phyloP scores from a whole-genome alignment of 352 stramenopile species.

The Hyaloperonospora brassicae region DNA sequence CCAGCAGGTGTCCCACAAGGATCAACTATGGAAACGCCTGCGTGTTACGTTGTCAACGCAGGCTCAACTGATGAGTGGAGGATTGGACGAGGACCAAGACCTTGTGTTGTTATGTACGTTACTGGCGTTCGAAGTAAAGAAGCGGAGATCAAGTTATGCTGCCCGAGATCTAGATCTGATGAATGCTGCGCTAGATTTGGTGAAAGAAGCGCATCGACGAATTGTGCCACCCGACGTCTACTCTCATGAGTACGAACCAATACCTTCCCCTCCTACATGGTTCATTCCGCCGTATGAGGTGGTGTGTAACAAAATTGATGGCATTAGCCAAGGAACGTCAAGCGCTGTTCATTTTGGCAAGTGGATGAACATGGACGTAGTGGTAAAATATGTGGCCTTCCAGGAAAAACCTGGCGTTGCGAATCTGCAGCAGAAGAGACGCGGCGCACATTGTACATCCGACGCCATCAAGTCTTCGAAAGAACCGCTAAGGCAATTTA shows the following conservation, averaged over 20 bases:
- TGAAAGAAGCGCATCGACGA: constrained; percentile 14
- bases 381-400: constrained; percentile 24
- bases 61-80: constrained; percentile 9
- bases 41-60: constrained; percentile 17
- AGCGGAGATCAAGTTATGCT: constrained; percentile 16
- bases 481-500: constrained; percentile 12
- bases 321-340: constrained; percentile 18
- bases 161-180: constrained; percentile 13
- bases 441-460: constrained; percentile 3
- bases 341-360: constrained; percentile 24
- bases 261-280: constrained; percentile 13
- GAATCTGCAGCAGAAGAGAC: constrained; percentile 7
- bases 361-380: constrained; percentile 21
- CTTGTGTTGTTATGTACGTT: constrained; percentile 11
- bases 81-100: constrained; percentile 16
- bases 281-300: constrained; percentile 31
- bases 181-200: constrained; percentile 9
- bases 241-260: constrained; percentile 7
- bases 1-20: constrained; percentile 10
- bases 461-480: constrained; percentile 4
- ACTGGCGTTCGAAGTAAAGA: constrained; percentile 21
- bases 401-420: constrained; percentile 4
- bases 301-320: constrained; percentile 17
- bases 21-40: constrained; percentile 25
- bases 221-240: background rate